Percentiles rank a stretch among this genome's conserved stretches.
Conservation (phyloP, 2,329 filamentous ascomycete genomes). For the Aschersonia sp. region DNA sequence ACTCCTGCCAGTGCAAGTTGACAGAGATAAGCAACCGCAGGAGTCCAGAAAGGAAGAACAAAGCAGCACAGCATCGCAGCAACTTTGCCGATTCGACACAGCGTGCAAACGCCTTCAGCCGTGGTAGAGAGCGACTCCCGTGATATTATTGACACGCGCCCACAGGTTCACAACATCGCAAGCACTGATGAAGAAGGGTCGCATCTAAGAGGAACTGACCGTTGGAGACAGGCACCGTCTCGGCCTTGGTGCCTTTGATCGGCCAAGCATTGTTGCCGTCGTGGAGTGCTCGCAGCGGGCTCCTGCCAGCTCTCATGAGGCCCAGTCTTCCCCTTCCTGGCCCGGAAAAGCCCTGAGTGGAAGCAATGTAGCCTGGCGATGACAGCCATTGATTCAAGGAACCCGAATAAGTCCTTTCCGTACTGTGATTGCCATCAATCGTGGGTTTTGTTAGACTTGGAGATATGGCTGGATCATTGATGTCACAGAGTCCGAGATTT, state of each 20-base stretch:
- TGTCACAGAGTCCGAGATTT: constrained; percentile 24
- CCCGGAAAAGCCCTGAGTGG: constrained; percentile 55
- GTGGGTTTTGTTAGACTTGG: constrained; percentile 8
- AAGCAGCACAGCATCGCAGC: too few species aligned
- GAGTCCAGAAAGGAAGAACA: too few species aligned
- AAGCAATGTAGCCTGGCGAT: constrained; percentile 35
- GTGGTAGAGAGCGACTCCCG: too few species aligned
- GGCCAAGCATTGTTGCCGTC: constrained; percentile 45
- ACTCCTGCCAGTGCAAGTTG: too few species aligned
- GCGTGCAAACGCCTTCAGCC: too few species aligned
- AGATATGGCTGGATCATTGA: constrained; percentile 20
- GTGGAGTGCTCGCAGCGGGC: constrained; percentile 43
- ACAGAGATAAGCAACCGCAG: too few species aligned
- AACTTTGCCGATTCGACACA: too few species aligned
- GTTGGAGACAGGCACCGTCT: constrained; percentile 28
- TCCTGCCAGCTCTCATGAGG: constrained; percentile 47
- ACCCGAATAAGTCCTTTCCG: constrained; percentile 11
- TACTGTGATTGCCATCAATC: constrained; percentile 15
- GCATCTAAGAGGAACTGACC: constrained; percentile 23
- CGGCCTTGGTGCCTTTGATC: constrained; percentile 30
- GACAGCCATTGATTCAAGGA: constrained; percentile 13
- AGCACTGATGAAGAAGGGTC: too few species aligned
- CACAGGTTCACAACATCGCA: too few species aligned
- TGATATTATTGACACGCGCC: too few species aligned
- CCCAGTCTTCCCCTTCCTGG: constrained; percentile 74